A percentile compares a stretch with the other conserved stretches of the same genome.
Conservation (phyloP, 108 stramenopile genomes). For the Cyclostephanos invisitatus region DNA sequence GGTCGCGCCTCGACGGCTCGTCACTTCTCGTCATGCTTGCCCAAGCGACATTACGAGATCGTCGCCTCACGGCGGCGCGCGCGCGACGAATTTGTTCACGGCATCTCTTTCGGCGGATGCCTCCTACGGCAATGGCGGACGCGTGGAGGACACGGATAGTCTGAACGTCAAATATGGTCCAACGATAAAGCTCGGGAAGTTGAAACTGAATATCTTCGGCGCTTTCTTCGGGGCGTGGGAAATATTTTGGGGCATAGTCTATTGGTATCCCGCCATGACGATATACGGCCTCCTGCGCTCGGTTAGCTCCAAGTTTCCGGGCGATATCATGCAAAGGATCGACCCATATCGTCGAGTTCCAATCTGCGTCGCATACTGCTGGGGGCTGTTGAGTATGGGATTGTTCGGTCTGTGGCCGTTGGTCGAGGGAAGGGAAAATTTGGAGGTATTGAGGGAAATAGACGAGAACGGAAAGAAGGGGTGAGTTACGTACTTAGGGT, state of each 20-base stretch:
- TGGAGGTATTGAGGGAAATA: constrained; percentile 37
- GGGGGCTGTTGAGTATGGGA: constrained; percentile 39
- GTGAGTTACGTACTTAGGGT: constrained; percentile 22
- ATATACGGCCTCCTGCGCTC: constrained; percentile 29
- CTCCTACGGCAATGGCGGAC: background rate
- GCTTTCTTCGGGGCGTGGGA: constrained; percentile 46
- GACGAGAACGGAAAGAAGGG: constrained; percentile 50
- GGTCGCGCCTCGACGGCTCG: background rate
- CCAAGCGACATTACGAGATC: background rate
- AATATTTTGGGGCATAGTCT: constrained; percentile 43
- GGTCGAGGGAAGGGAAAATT: constrained; percentile 47
- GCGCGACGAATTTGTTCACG: background rate
- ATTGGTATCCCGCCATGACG: constrained; percentile 48
- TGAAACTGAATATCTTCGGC: constrained; percentile 56
- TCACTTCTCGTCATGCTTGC: background rate
- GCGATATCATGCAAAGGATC: constrained; percentile 45
- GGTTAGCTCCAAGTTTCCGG: constrained; percentile 36
- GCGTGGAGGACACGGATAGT: background rate
- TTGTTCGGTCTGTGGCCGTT: constrained; percentile 44
- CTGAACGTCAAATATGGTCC: constrained; percentile 30
- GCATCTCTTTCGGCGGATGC: background rate
- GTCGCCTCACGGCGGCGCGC: background rate
- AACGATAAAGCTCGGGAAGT: constrained; percentile 47
- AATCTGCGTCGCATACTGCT: constrained; percentile 37
- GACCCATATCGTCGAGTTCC: constrained; percentile 52